These are phyloP conservation scores for Aspergillus saccharolyticus DNA, from an alignment of 495 filamentous ascomycete genomes.

Conservation along the genomic window DNA sequence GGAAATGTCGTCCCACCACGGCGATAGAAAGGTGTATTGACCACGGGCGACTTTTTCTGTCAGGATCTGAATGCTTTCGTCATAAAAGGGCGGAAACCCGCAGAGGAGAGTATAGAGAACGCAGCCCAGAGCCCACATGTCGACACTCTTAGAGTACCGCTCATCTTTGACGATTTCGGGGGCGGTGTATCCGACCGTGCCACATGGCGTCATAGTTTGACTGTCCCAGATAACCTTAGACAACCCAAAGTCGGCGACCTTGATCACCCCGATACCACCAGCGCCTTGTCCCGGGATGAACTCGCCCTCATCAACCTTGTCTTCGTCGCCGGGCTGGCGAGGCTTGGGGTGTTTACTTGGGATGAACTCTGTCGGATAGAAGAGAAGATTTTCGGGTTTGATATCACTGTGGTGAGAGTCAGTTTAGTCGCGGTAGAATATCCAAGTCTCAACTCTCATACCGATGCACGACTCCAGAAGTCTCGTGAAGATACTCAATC, in stretches of 20 bases:
- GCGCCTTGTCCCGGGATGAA: slow-evolving; percentile 77
- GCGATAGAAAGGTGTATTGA: slow-evolving; percentile 95
- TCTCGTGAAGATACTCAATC: slow-evolving; percentile 90
- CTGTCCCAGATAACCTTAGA: slow-evolving; percentile 98
- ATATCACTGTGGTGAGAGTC: slow-evolving; percentile 65
- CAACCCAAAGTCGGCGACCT: slow-evolving; percentile 95
- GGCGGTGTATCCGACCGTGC: slow-evolving; percentile 97
- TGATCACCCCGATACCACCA: slow-evolving; percentile 93
- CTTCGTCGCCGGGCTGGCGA: slow-evolving; percentile 79
- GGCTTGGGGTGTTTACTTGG: slow-evolving; percentile 77
- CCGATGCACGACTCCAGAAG: slow-evolving; percentile 94
- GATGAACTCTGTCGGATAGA: slow-evolving; percentile 77
- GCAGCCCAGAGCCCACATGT: slow-evolving; percentile 98
- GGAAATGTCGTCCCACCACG: slow-evolving; percentile 99
- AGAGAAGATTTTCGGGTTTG: slow-evolving; percentile 96
- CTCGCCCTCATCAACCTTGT: slow-evolving; percentile 95
- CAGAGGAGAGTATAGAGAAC: slow-evolving; percentile 95
- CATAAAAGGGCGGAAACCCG: slow-evolving; percentile 97
- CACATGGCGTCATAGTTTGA: slow-evolving; percentile 98
- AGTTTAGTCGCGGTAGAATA: slow-evolving; percentile 11
- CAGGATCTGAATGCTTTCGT: slow-evolving; percentile 93
- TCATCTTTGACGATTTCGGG: slow-evolving; percentile 99
- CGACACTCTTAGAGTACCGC: slow-evolving; percentile 95
- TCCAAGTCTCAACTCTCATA: slow-evolving; percentile 44
- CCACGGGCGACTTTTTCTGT: slow-evolving; percentile 97